Evolutionary conservation across 345 rosid genomes (phyloP), one percentile per base, ranked within the genome.

Genomic region (Melaleuca alternifolia): DNA sequence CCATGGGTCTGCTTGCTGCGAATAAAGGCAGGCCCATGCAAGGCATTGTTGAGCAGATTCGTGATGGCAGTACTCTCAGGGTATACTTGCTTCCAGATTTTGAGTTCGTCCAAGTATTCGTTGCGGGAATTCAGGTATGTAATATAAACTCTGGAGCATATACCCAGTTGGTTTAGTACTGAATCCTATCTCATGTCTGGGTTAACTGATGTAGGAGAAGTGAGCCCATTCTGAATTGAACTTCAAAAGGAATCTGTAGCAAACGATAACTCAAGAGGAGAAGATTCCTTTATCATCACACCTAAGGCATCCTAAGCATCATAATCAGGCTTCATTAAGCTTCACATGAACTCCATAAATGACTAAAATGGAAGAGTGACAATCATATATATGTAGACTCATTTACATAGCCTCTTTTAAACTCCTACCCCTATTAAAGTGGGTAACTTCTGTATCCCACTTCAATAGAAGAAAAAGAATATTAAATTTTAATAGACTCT

Each of bases 51-150:
- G 99, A 97, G 94, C 98, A 97, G 89, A 96, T 95, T 86, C 98
- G 98, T 76, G 98, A 97, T 93, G 99, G 99, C 81, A 97, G 98
- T 86, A 94, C 96, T 51, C 88, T 97, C 48, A 94, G 98, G 51
- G 98, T 96, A 77, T 92, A 96, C 91, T 93, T 98, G 94, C 99
- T 98, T 89, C 99, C 99, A 50, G 97, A 94, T 48, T 95, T 96
- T 90, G 98, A 95, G 92, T 98, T 93, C 88, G 99, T 98, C 84
- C 98, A 95, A 91, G 99, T 98, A 26, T 95, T 94, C 89, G 95
- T 98, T 88, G 99, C 99, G 5, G 99, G 99, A 90, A 91, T 95
- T 84, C 99, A 98, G 99, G 99, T 96, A 87, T 62, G 50, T 62
- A 24, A 81, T 83, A 52, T 50, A 37, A 59, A 24, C 33, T 28